These are phyloP conservation scores for Phytophthora fragariae DNA, from an alignment of 352 stramenopile species.

Conservation along the genomic window DNA sequence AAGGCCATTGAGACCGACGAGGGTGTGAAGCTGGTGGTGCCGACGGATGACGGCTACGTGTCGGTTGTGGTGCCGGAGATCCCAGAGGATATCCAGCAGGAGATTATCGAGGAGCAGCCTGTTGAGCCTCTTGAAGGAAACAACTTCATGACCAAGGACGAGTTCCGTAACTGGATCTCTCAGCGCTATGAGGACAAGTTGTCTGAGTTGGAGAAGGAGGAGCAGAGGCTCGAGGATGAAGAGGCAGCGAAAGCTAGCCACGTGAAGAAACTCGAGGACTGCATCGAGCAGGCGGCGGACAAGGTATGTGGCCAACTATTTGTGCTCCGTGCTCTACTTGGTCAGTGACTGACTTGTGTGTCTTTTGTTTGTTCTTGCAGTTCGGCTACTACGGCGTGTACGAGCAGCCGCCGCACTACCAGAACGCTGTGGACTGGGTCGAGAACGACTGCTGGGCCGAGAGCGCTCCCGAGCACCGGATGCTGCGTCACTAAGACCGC, in stretches of 20 bases:
- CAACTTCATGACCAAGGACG: slow-evolving; percentile 51
- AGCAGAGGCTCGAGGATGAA: slow-evolving; percentile 28
- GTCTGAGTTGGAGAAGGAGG: slow-evolving; percentile 19
- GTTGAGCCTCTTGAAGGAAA: no score
- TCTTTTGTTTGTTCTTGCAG: slow-evolving; percentile 23
- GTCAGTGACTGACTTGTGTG: slow-evolving; percentile 4
- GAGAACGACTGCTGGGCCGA: slow-evolving; percentile 45
- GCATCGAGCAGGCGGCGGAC: slow-evolving; percentile 54
- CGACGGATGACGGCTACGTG: not conserved
- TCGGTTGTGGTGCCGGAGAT: not conserved
- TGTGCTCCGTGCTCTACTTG: not conserved
- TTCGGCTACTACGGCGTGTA: slow-evolving; percentile 67
- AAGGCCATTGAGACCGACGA: no score
- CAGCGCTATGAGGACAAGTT: slow-evolving; percentile 40
- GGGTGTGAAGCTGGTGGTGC: no score
- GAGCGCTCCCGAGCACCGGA: slow-evolving; percentile 8
- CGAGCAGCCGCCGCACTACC: slow-evolving; percentile 53
- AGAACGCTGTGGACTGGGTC: slow-evolving; percentile 58
- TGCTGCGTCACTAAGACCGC: slow-evolving; percentile 24
- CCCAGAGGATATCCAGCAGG: not conserved
- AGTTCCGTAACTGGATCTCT: slow-evolving; percentile 46
- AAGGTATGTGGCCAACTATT: slow-evolving; percentile 39
- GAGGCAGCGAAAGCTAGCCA: slow-evolving; percentile 29
- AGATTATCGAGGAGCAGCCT: not conserved
- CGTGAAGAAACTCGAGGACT: slow-evolving; percentile 47